Base-by-base conservation (phyloP, 208 protist species). In the Trichomonas vaginalis region DNA sequence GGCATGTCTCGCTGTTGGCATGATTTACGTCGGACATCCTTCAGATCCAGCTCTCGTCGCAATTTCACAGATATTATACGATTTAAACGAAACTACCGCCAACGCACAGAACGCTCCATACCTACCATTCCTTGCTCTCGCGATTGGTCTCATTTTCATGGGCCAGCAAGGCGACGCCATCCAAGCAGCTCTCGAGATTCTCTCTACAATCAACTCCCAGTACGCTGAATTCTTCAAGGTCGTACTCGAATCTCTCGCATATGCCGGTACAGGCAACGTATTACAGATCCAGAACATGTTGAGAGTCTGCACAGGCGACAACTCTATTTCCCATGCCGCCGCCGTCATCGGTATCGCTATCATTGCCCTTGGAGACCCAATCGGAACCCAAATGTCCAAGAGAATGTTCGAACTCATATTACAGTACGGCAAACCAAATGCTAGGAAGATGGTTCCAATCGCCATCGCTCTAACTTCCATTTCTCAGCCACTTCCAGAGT, bases 181-280 rank as follows among this genome's bases (percentile, higher is more conserved):
- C n/a, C 98, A 99, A 82, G 97, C 98, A 8, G 97, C 98, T 4
- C 96, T 99, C 9, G 98, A 99, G 86, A 98, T 98, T 8, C 97
- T 98, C 0, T 98, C 98, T 83, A 97, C 98, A 15, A 47, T 98
- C 40, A 96, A 98, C 0, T 95, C 96, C 21, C 88, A 97, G 35
- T 98, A 99, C 46, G 97, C 97, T 35, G 96, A 98, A 80, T 99
- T 98, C 97, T 97, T 98, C 8, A 96, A 97, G 88, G 97, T 99
- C 32, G 98, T 99, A 0, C 96, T 99, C 23, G 98, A 98, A 82
- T 98, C 98, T 47, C 99, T 98, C 96, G 99, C 99, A 2, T 99
- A 99, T 97, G 98, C 98, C 21, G 99, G 98, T 17, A 99, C 98
- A 9, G 99, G 99, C 70, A 99, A 99, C 96, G 99, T 99, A 17